A percentile compares a stretch with the other conserved stretches of the same genome.
These are phyloP conservation scores for Mycosphaerelloides madeirae DNA, from an alignment of 2,329 filamentous ascomycete genomes.

Conservation along the genomic window DNA sequence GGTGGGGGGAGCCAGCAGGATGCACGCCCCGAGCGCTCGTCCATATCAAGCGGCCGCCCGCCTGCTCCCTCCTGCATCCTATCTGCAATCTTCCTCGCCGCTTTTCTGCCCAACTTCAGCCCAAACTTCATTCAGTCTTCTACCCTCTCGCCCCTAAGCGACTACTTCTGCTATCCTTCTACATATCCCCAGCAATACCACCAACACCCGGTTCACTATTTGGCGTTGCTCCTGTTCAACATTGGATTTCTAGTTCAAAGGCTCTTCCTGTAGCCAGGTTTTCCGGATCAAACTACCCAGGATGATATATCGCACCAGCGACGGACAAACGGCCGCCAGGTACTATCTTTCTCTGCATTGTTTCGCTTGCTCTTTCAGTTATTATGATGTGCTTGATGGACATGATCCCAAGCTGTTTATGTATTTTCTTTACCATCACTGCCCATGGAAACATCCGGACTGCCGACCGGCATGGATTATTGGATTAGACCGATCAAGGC, in stretches of 20 bases:
- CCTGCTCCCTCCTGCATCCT: constrained; percentile 5
- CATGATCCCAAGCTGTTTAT: constrained; percentile 10
- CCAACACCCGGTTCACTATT: no score
- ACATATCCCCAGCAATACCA: no score
- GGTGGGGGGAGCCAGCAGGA: background rate
- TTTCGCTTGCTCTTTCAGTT: constrained; percentile 13
- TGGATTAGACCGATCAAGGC: background rate
- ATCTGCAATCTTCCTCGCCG: constrained; percentile 15
- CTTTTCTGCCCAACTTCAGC: constrained; percentile 14
- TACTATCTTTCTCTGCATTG: constrained; percentile 29
- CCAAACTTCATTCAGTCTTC: background rate
- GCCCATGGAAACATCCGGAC: background rate
- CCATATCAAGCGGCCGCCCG: constrained; percentile 25
- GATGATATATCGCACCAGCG: constrained; percentile 36
- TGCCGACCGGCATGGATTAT: background rate
- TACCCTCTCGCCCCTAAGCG: background rate
- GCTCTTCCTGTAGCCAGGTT: constrained; percentile 22
- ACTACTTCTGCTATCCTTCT: constrained; percentile 1
- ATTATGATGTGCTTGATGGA: constrained; percentile 16
- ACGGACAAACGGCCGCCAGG: constrained; percentile 35
- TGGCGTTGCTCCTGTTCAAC: background rate
- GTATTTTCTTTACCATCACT: constrained; percentile 11
- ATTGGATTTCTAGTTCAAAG: constrained; percentile 6
- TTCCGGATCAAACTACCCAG: constrained; percentile 22
- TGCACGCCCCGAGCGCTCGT: constrained; percentile 1